Conservation (phyloP, 225 moss, liverwort and hornwort species). For the Straminergon stramineum region DNA sequence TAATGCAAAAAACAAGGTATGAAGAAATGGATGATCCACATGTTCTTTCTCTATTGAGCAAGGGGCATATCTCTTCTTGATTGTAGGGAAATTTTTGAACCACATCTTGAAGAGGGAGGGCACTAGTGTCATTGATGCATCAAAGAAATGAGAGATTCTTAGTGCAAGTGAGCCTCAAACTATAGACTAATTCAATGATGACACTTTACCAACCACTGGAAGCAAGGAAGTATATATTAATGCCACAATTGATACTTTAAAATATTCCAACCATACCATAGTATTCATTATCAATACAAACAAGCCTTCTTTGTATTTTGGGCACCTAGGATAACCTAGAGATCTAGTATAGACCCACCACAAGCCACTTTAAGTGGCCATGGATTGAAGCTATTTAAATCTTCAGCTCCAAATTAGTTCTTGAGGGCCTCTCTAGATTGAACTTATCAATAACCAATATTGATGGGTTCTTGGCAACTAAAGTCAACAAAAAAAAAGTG, state of each 20-base stretch:
- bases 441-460: background rate
- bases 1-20: background rate
- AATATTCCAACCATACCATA: accelerated
- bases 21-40: background rate
- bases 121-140: background rate
- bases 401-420: too few species aligned
- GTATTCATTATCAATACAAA: background rate
- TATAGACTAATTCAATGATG: background rate
- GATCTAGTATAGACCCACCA: background rate
- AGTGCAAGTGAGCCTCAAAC: background rate
- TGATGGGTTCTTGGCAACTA: background rate
- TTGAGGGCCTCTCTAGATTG: accelerated
- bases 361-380: background rate
- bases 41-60: background rate
- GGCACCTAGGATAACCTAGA: accelerated
- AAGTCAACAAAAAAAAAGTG: background rate
- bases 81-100: background rate
- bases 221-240: background rate
- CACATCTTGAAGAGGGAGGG: background rate
- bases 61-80: background rate
- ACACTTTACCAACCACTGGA: background rate
- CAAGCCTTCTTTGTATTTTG: background rate
- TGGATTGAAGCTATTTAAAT: background rate
- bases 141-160: background rate
- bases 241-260: background rate